Base-by-base conservation (phyloP, 106 monocot species). In the Hemerocallis citrina region DNA sequence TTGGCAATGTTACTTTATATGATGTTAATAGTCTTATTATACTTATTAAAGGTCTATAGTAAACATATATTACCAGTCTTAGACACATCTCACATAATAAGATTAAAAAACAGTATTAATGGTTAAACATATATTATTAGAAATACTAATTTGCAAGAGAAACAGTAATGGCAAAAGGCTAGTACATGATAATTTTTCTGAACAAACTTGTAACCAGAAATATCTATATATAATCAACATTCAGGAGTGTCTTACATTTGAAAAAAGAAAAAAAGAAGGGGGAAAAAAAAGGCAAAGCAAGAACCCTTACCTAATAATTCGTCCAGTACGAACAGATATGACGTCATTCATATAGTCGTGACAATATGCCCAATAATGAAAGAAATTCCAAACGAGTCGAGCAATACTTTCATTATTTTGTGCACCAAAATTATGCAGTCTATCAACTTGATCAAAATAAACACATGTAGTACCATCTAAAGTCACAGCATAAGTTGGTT, bases 271-370 rank as follows among this genome's bases (percentile, higher is more conserved):
- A 34, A 39, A 25, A 54, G 27, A 37, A 20, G 15, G 41, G 46
- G 22, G 20, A n/a, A n/a, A n/a, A n/a, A 6, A 0, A 66, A 55
- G 23, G 41, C 11, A 63, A 23, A 7, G 13, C 5, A 20, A 64
- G 8, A 64, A 9, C 31, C 7, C 19, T 35, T 79, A 98, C 98
- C 98, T 98, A 16, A 98, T 84, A 59, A 77, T 68, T 56, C 75
- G 49, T 38, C 92, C 98, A 45, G 63, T 79, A n/a, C 98, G 91
- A 39, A 98, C 67, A 58, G 98, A 98, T 56, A 98, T 85, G 27
- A 98, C 98, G 66, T 82, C 77, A 59, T 82, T 75, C 52, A 85
- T 67, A 55, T 92, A 98, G 50, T 98, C 92, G 78, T 98, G 98
- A 39, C 55, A 35, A 59, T 88, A 98, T 25, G 98, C 98, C 98